Conservation (phyloP, 2,329 filamentous ascomycete species). For the Talaromyces sp. region DNA sequence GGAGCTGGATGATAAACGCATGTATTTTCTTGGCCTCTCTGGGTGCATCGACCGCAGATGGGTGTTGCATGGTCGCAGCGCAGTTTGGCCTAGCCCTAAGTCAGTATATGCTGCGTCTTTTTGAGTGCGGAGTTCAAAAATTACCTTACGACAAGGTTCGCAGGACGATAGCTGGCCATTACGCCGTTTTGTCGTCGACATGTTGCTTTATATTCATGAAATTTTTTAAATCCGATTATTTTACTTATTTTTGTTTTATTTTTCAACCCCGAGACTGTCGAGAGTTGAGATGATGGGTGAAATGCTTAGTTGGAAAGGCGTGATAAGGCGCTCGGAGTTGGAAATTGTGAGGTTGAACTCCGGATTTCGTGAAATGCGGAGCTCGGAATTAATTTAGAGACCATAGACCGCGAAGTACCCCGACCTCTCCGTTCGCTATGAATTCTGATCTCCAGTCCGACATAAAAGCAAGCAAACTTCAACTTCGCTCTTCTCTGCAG, state of each 20-base stretch:
- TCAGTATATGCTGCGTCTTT: not conserved
- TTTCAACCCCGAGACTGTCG: not conserved
- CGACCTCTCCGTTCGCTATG: not conserved
- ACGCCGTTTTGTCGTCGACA: constrained; percentile 12
- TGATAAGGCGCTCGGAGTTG: not conserved
- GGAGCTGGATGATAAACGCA: constrained; percentile 23
- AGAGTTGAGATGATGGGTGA: not conserved
- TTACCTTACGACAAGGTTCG: constrained; percentile 24
- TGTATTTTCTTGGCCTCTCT: constrained; percentile 12
- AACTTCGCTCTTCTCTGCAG: not conserved
- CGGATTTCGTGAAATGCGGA: not conserved
- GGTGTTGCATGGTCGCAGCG: constrained; percentile 24
- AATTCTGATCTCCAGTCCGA: not conserved
- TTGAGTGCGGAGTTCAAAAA: not conserved
- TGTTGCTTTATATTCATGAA: not conserved
- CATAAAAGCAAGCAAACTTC: too few relatives aligned
- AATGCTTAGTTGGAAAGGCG: not conserved
- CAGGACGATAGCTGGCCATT: constrained; percentile 22
- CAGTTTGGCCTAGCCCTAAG: constrained; percentile 20
- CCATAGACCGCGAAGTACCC: not conserved
- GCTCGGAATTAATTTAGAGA: not conserved
- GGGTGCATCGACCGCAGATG: constrained; percentile 21
- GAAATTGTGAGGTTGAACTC: not conserved
- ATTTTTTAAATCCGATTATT: not conserved
- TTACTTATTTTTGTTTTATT: not conserved